Base-by-base conservation (phyloP, 2,329 filamentous ascomycete species). In the Aspergillus quadrilineatus region DNA sequence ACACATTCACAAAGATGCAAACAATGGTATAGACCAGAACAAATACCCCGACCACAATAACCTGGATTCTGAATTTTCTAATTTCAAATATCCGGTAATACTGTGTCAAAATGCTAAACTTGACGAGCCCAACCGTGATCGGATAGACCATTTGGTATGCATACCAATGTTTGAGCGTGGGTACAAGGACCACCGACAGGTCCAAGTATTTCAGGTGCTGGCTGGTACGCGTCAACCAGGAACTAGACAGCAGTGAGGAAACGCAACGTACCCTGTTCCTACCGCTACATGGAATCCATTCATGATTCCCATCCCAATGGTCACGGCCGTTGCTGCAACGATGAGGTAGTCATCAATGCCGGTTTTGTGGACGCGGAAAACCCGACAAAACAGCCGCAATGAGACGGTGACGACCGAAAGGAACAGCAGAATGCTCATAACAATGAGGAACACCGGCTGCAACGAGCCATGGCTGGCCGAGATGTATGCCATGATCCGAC, bases 91-190 rank as follows among this genome's bases (percentile, higher is more conserved):
- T 67, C n/a, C 75, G 73, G n/a, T 73, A 66, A 57, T 78, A 79
- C 60, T 79, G 77, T 39, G 69, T 66, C 41, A 78, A 56, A 32
- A 79, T 74, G 47, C 73, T 76, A 32, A 77, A 63, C 55, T 79
- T 79, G 53, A 74, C 68, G 26, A 73, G 73, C 50, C 68, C 61
- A 46, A 75, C 68, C 10, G 67, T 66, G 12, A 69, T 59, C 4
- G 72, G 63, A 62, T 73, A 77, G 46, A 74, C 63, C 43, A 77
- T 60, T 53, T 75, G 71, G 61, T 74, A 76, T 6, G 69, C 65
- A 30, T 77, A 66, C 57, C 75, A 72, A 48, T 75, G 65, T 63
- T 73, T 68, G 10, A 67, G 56, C 6, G 64, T 67, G 2, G 61
- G 57, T 26, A 66, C 42, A 15, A 68, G 54, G 15, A 58, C 32